phyloP scores from a whole-genome alignment of 2,329 filamentous ascomycete genomes.

The Diaporthe capsici region DNA sequence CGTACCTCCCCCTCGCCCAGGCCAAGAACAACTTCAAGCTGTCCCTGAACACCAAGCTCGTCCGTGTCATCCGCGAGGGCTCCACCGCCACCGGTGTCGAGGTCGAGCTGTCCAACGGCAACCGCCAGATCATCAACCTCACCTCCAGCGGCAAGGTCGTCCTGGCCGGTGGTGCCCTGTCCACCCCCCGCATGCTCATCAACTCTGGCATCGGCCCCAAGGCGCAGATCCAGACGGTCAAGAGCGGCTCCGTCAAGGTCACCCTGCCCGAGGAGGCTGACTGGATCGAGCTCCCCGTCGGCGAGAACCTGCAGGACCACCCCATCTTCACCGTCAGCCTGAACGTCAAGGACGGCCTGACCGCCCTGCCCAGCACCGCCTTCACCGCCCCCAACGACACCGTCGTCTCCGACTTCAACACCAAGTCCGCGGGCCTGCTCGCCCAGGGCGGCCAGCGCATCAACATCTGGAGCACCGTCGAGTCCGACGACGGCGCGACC shows the following conservation, averaged over 20 bases:
- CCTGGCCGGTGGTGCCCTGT: constrained; percentile 46
- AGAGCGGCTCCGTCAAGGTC: constrained; percentile 39
- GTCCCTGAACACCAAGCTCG: constrained; percentile 46
- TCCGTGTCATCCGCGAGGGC: constrained; percentile 44
- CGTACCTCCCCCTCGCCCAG: constrained; percentile 46
- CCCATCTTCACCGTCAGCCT: constrained; percentile 48
- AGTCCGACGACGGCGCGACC: constrained; percentile 56
- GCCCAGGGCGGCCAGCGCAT: constrained; percentile 62
- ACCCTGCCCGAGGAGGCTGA: constrained; percentile 45
- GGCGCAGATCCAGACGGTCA: constrained; percentile 43
- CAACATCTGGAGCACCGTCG: constrained; percentile 62
- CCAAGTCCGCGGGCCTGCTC: constrained; percentile 54
- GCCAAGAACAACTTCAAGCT: constrained; percentile 46
- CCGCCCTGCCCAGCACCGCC: constrained; percentile 41
- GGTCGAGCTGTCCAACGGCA: constrained; percentile 43
- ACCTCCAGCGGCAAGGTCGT: constrained; percentile 45
- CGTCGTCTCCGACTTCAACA: constrained; percentile 52
- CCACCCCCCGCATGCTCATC: constrained; percentile 44
- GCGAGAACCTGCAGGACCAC: constrained; percentile 45
- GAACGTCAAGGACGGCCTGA: constrained; percentile 46
- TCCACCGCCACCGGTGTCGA: constrained; percentile 46
- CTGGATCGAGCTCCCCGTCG: constrained; percentile 48
- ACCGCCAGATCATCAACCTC: constrained; percentile 46
- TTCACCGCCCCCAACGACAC: constrained; percentile 49
- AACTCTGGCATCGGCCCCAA: constrained; percentile 42